Evolutionary conservation across 768 basidiomycete species (phyloP).

Genomic region (Kwoniella bestiolae): DNA sequence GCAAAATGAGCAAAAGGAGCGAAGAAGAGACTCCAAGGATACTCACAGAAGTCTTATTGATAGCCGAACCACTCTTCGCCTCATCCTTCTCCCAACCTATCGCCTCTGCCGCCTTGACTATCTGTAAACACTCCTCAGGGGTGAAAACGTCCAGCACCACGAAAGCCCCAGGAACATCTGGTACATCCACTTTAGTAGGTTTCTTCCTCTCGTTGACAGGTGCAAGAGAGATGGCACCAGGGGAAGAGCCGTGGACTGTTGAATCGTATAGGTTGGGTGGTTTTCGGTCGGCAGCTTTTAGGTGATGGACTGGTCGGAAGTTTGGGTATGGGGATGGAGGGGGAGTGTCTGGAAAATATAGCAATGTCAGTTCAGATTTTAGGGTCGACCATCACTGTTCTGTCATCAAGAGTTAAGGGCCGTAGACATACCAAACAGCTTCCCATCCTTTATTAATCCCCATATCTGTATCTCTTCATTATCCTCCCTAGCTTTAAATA

Average conservation of each 20-base stretch:
- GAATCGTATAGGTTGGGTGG: constrained; percentile 65
- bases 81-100: constrained; percentile 64
- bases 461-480: constrained; percentile 49
- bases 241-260: constrained; percentile 61
- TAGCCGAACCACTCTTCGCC: constrained; percentile 62
- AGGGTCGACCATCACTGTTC: no score
- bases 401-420: no score
- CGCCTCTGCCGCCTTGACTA: constrained; percentile 61
- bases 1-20: no score
- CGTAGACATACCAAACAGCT: constrained; percentile 32
- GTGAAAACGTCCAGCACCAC: constrained; percentile 63
- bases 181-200: constrained; percentile 59
- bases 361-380: constrained; percentile 1
- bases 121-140: constrained; percentile 60
- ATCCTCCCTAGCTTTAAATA: constrained; percentile 45
- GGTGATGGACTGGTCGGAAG: constrained; percentile 56
- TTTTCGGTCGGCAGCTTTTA: constrained; percentile 62
- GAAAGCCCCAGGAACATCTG: constrained; percentile 62
- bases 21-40: not conserved
- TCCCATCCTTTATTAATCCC: constrained; percentile 43
- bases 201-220: constrained; percentile 49
- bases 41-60: constrained; percentile 60
- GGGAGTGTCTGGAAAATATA: constrained; percentile 20
- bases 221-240: constrained; percentile 55
- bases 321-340: constrained; percentile 37